Conservation (phyloP, 108 stramenopile species). For the Skeletonema menzelii region DNA sequence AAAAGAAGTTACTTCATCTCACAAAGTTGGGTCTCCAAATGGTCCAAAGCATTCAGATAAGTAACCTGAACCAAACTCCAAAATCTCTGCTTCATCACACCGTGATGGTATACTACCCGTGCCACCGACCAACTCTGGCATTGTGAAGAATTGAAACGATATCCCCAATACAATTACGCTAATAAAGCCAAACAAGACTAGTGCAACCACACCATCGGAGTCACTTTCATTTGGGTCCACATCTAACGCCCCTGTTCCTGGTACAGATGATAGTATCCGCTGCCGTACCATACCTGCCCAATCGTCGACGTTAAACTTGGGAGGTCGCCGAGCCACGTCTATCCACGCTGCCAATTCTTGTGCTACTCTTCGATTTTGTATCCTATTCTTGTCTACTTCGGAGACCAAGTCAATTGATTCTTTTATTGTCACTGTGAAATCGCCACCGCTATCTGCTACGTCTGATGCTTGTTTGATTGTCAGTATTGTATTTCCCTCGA, state of each 20-base stretch:
- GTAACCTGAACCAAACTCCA: conserved; percentile 3
- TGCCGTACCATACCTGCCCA: conserved; percentile 27
- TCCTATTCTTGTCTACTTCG: conserved; percentile 13
- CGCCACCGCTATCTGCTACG: background rate
- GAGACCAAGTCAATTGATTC: conserved; percentile 22
- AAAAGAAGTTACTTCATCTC: background rate
- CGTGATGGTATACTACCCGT: background rate
- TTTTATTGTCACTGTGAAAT: background rate
- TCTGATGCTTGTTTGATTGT: background rate
- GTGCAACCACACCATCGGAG: conserved; percentile 9
- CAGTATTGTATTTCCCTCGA: conserved; percentile 23
- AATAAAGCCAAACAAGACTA: conserved; percentile 14
- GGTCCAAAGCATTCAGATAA: conserved; percentile 3
- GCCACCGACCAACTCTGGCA: conserved; percentile 20
- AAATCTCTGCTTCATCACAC: background rate
- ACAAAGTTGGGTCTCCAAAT: background rate
- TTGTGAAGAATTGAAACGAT: conserved; percentile 18
- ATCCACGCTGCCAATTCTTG: conserved; percentile 25
- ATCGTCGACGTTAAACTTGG: conserved; percentile 11
- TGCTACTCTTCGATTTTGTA: conserved; percentile 23
- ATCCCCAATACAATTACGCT: conserved; percentile 3
- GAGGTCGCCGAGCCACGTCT: conserved; percentile 22
- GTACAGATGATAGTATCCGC: conserved; percentile 9
- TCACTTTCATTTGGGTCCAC: conserved; percentile 26
- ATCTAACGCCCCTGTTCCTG: conserved; percentile 22